phyloP scores from a whole-genome alignment of 352 stramenopile genomes.

The Phytophthora multivora region DNA sequence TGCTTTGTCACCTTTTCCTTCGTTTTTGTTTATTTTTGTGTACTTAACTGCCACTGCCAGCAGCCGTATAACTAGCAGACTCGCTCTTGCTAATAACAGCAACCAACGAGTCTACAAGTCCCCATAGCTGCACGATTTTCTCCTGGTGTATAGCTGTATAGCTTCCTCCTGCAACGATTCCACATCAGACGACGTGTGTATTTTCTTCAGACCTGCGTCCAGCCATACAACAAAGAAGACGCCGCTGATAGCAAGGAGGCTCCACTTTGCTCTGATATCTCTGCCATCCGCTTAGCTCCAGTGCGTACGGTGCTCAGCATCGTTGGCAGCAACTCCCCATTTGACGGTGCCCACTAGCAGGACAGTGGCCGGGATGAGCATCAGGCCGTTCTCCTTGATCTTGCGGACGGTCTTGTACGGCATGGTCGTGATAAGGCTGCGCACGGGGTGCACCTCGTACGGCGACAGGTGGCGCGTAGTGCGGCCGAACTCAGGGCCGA shows the following conservation, averaged over 20 bases:
- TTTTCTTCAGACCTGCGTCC: conserved; percentile 15
- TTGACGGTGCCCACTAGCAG: conserved; percentile 75
- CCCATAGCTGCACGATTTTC: conserved; percentile 4
- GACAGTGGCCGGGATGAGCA: conserved; percentile 68
- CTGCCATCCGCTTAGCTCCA: conserved; percentile 53
- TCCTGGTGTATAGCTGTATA: conserved; percentile 1
- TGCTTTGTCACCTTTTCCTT: conserved; percentile 12
- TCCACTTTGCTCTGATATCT: conserved; percentile 9
- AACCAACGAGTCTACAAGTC: not conserved
- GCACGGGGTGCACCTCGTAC: conserved; percentile 68
- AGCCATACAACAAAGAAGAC: not conserved
- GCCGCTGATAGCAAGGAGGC: not conserved
- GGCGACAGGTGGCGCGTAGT: conserved; percentile 75
- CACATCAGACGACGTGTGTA: not conserved
- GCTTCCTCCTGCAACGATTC: conserved; percentile 2
- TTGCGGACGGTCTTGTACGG: conserved; percentile 82
- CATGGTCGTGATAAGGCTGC: conserved; percentile 71
- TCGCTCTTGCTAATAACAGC: not conserved
- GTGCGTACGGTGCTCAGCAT: conserved; percentile 79
- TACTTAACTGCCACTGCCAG: conserved; percentile 9
- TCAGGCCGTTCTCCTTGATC: conserved; percentile 77
- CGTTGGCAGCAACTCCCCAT: conserved; percentile 76
- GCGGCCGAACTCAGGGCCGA: conserved; percentile 61
- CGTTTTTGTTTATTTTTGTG: conserved; percentile 24
- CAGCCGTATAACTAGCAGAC: not conserved